Conservation (phyloP, 1,139 yeast genomes). For the Candida glucosophila region DNA sequence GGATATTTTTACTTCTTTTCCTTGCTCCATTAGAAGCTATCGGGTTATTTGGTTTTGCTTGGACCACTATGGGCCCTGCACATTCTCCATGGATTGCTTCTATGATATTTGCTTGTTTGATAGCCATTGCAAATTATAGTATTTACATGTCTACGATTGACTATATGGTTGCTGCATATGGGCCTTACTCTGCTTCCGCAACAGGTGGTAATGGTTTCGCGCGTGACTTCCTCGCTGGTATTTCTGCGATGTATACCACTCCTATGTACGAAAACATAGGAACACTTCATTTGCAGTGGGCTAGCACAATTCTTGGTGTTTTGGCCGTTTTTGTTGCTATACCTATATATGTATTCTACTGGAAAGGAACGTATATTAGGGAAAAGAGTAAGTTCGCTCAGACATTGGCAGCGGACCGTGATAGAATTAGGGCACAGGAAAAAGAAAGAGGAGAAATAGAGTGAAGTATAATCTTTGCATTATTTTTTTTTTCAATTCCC, state of each 20-base stretch:
- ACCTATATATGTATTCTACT: constrained; percentile 21
- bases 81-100: constrained; percentile 27
- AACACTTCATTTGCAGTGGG: constrained; percentile 22
- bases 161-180: constrained; percentile 31
- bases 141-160: constrained; percentile 32
- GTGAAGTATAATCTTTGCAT: too few relatives aligned
- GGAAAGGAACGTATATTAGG: constrained; percentile 21
- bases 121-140: constrained; percentile 27
- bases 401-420: constrained; percentile 19
- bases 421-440: too few relatives aligned
- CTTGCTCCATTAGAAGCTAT: constrained; percentile 24
- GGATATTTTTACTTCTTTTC: constrained; percentile 15
- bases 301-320: constrained; percentile 25
- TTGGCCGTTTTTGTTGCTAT: constrained; percentile 19
- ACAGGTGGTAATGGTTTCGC: constrained; percentile 35
- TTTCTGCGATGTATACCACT: constrained; percentile 25
- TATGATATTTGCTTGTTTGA: constrained; percentile 21
- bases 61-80: constrained; percentile 27
- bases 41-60: constrained; percentile 29
- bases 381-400: constrained; percentile 19
- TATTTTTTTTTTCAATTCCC: too few relatives aligned
- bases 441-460: too few relatives aligned
- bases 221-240: constrained; percentile 30
- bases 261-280: constrained; percentile 25
- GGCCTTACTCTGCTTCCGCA: constrained; percentile 30